Evolutionary conservation across 768 basidiomycete genomes (phyloP), one percentile per base, ranked within the genome.

Genomic region (Lactifluus piperatus): DNA sequence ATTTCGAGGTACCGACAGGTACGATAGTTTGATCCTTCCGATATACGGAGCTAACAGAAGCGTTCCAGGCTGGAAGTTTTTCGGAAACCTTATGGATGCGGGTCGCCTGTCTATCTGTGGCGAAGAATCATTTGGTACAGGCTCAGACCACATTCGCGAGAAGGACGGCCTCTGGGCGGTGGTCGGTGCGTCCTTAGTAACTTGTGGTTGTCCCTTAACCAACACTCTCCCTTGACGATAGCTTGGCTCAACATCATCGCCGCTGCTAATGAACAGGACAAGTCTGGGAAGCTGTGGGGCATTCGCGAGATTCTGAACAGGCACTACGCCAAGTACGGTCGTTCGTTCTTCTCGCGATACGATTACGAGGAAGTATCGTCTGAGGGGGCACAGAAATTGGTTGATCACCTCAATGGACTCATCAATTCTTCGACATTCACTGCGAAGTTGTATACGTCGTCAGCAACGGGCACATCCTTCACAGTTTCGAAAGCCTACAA

Each of bases 81-180:
- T 99, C 70, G 97, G 97, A 48, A 99, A 98, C 75, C 78, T 99
- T 66, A 99, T 99, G 97, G 97, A 99, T 71, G 97, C 97, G 20
- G 95, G 94, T 0, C 81, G 92, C 45, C 81, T 99, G 51, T 97
- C 95, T 51, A 98, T 99, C 70, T 99, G 97, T 68, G 97, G 97
- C 57, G 97, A 99, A 71, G 97, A 99, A 75, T 94, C 92, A 4
- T 99, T 99, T 72, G 97, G 97, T 57, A 99, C 97, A 8, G 97
- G 97, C n/a, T 98, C 95, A 14, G 97, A 99, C 74, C 97, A 99
- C 73, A 95, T 99, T 67, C 90, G 97, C 62, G 97, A 99, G 78
- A 99, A 99, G 80, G 97, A 99, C 67, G 97, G 97, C 64, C 76
- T 99, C 48, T 99, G 97, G 97, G 97, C 97, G 50, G 79, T 99